Evolutionary conservation across 2,329 filamentous ascomycete genomes (phyloP).

Genomic region (Pseudogymnoascus destructans): DNA sequence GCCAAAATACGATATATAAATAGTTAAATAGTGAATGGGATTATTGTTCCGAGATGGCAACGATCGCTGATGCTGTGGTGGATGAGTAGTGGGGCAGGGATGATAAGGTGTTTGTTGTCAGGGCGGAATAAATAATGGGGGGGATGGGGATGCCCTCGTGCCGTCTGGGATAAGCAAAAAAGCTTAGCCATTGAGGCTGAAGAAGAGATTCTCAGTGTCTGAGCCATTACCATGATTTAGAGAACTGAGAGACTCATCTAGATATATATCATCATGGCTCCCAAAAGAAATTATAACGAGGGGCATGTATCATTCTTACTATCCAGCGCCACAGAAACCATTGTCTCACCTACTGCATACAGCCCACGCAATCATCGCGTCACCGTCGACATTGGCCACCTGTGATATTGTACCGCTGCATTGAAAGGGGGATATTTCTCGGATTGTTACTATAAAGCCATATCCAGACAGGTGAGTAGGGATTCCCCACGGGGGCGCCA

Average conservation of each 20-base stretch:
- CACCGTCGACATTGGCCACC: background rate
- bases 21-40: too few relatives aligned
- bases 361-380: background rate
- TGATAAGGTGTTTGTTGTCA: conserved; percentile 6
- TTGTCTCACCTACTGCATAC: background rate
- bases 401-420: background rate
- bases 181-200: conserved; percentile 5
- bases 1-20: conserved; percentile 3
- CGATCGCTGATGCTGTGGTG: conserved; percentile 1
- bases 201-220: background rate
- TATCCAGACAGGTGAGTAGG: background rate
- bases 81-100: background rate
- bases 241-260: background rate
- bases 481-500: background rate
- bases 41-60: conserved; percentile 8
- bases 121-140: conserved; percentile 1
- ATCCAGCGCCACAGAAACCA: background rate
- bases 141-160: background rate
- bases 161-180: conserved; percentile 3
- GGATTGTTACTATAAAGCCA: background rate
- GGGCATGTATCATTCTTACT: background rate
- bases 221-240: background rate
- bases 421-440: background rate
- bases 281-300: background rate
- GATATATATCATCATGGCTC: background rate